phyloP scores from a whole-genome alignment of 2,329 filamentous ascomycete genomes.

The Colletotrichum sp. region DNA sequence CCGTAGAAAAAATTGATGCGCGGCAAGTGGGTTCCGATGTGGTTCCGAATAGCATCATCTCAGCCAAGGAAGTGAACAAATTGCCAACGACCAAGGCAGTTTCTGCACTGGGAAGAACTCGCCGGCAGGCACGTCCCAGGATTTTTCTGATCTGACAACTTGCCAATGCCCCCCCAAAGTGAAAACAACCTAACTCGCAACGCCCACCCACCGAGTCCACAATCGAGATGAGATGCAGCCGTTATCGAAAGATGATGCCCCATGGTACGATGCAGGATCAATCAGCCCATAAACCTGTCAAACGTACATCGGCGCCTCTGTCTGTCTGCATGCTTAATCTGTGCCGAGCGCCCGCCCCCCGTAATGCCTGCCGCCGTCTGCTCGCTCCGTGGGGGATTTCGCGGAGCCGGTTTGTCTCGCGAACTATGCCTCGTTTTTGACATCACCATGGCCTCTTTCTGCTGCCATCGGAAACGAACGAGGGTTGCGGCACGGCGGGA shows the following conservation, averaged over 20 bases:
- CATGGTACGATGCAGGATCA: background rate
- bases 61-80: background rate
- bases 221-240: background rate
- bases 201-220: background rate
- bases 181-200: background rate
- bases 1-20: background rate
- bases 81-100: background rate
- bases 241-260: background rate
- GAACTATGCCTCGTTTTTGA: background rate
- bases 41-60: conserved; percentile 20
- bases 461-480: background rate
- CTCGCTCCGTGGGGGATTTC: background rate
- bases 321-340: background rate
- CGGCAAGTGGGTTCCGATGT: conserved; percentile 12
- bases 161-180: background rate
- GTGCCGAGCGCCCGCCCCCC: background rate
- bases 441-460: background rate
- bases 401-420: background rate
- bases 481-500: background rate
- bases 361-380: background rate
- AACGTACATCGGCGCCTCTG: background rate
- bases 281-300: conserved; percentile 2
- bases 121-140: background rate
- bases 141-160: background rate
- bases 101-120: background rate